These are phyloP conservation scores for Eucalyptus tenuipes DNA, from an alignment of 345 rosid genomes.

Conservation along the genomic window DNA sequence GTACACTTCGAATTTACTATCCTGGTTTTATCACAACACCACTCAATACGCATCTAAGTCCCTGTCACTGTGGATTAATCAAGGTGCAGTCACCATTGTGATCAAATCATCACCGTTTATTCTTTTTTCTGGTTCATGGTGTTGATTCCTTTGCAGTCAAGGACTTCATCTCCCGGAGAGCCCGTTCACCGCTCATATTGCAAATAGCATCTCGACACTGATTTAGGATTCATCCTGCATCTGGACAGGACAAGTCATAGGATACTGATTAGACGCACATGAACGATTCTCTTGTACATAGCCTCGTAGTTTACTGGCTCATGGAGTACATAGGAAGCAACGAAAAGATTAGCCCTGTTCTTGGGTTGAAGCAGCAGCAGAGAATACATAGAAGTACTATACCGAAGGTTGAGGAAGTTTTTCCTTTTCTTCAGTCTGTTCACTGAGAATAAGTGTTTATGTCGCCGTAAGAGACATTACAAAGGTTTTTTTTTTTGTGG, in stretches of 20 bases:
- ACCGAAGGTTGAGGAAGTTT: background rate
- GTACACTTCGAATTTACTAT: background rate
- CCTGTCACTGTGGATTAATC: background rate
- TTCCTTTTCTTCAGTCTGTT: background rate
- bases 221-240: background rate
- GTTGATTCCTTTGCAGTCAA: slow-evolving; percentile 13
- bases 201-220: slow-evolving; percentile 1
- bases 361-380: background rate
- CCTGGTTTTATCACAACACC: background rate
- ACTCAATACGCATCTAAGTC: background rate
- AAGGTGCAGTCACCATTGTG: background rate
- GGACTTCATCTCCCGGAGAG: slow-evolving; percentile 40
- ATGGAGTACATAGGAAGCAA: background rate
- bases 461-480: background rate
- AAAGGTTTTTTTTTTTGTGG: background rate
- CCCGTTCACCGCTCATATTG: slow-evolving; percentile 28
- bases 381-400: background rate
- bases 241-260: background rate
- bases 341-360: background rate
- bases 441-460: background rate
- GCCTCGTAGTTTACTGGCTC: background rate
- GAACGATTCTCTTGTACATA: background rate
- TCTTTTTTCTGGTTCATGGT: background rate
- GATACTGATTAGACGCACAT: background rate
- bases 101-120: background rate